Base-by-base conservation (phyloP, 1,284 basidiomycete genomes). In the Sanghuangporus baumii region DNA sequence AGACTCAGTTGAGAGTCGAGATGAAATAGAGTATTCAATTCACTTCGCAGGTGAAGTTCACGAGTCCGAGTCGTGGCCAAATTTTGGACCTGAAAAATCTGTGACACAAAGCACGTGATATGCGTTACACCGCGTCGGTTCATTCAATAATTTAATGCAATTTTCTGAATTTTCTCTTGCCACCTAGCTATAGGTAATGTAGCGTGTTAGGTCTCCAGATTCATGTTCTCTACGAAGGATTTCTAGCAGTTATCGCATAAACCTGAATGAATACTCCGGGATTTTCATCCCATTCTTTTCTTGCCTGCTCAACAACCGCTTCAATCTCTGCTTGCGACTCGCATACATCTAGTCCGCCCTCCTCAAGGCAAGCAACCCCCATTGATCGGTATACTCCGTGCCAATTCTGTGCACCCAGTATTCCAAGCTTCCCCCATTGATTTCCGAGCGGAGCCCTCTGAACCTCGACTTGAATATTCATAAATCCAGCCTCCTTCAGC, bases 401-500 rank as follows among this genome's bases (percentile, higher is more conserved):
- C 11, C 11, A n/a, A 26, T 41, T 57, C 43, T 57, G 23, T 9
- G 56, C 47, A 59, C 58, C 46, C 26, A 18, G 4, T 9, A 43
- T 55, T 7, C 60, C 60, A 18, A 41, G 34, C 6, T 34, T 40
- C 2, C 60, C 60, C 60, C 60, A 62, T 38, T 43, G 38, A 4
- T 48, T 56, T n/a, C 60, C 55, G 31, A 62, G 40, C 2, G 55
- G 54, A 2, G 41, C 52, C 9, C 37, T 38, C 20, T 43, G 36
- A n/a, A 55, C 26, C 20, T 56, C 46, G 18, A 23, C 36, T 16
- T 57, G 40, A 20, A 62, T 34, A 20, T 57, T 20, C 7, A 7
- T 16, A 40, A 62, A 62, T 26, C 60, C 60, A 14, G 60, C 55
- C 23, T 62, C 55, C 31, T 56, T n/a, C 6, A 55, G 50, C 31